Conservation (phyloP, 2,329 filamentous ascomycete genomes). For the Hypoxylon sp. region DNA sequence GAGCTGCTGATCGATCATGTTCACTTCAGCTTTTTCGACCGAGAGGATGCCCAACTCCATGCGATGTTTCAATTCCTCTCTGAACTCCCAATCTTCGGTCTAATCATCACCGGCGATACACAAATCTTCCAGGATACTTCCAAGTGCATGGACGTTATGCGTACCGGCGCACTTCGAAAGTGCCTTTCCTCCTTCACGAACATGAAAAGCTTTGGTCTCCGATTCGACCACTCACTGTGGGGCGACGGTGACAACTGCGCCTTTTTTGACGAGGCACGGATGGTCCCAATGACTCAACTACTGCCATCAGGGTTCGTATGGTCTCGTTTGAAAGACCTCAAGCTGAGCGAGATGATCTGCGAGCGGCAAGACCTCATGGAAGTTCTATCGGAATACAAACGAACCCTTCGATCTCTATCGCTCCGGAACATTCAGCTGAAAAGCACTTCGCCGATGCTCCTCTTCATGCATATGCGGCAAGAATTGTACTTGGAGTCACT, state of each 20-base stretch:
- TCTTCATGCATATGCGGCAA: constrained; percentile 1
- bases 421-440: neutral
- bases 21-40: neutral
- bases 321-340: neutral
- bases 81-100: neutral
- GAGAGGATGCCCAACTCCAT: neutral
- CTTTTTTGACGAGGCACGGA: too few relatives aligned
- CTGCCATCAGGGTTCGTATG: neutral
- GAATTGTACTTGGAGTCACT: too few relatives aligned
- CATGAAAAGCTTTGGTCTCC: neutral
- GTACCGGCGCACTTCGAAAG: neutral
- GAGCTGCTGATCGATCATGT: neutral
- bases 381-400: neutral
- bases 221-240: neutral
- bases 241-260: too few relatives aligned
- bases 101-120: neutral
- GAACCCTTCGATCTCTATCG: neutral
- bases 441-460: constrained; percentile 2
- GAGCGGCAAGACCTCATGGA: constrained; percentile 10
- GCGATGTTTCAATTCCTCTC: neutral
- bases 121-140: neutral
- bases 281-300: neutral
- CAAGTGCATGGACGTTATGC: neutral
- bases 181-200: neutral
- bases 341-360: neutral